These are phyloP conservation scores for Alternaria arbusti DNA, from an alignment of 2,329 filamentous ascomycete species.

Conservation along the genomic window DNA sequence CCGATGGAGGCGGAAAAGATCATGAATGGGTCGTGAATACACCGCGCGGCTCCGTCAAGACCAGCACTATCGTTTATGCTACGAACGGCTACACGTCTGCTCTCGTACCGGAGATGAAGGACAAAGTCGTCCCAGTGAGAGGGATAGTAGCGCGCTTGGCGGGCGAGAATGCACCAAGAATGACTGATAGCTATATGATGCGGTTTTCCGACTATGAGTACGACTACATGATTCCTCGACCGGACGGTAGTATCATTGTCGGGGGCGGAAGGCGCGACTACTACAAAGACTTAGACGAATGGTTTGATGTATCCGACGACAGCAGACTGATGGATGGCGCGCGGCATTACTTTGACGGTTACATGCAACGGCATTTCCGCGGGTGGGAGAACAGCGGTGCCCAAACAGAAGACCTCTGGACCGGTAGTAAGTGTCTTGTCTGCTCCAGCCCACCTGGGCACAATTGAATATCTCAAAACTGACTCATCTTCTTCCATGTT, in stretches of 20 bases:
- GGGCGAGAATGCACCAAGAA: slow-evolving; percentile 10
- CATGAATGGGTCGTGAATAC: slow-evolving; percentile 7
- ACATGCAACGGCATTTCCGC: slow-evolving; percentile 33
- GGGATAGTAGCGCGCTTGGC: slow-evolving; percentile 19
- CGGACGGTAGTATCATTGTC: slow-evolving; percentile 7
- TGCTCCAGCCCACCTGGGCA: not conserved
- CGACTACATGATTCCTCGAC: slow-evolving; percentile 54
- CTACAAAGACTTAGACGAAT: slow-evolving; percentile 26
- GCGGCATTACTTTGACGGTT: slow-evolving; percentile 31
- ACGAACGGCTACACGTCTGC: slow-evolving; percentile 30
- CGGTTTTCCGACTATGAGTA: slow-evolving; percentile 60
- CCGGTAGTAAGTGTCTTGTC: slow-evolving; percentile 27
- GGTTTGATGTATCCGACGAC: slow-evolving; percentile 25
- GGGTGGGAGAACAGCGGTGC: slow-evolving; percentile 29
- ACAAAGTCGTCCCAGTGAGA: slow-evolving; percentile 42
- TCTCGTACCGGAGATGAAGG: slow-evolving; percentile 44
- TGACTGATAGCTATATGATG: slow-evolving; percentile 46
- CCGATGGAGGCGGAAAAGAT: not conserved
- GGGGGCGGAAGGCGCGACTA: slow-evolving; percentile 34
- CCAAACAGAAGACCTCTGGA: slow-evolving; percentile 25
- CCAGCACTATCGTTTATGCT: slow-evolving; percentile 20
- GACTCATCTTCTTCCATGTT: not conserved
- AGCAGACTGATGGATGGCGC: slow-evolving; percentile 24
- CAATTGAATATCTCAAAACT: not conserved
- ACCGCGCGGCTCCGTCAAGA: slow-evolving; percentile 11